Evolutionary conservation across 306 rosid genomes (phyloP), one percentile per base, ranked within the genome.

Genomic region (Alnus rubra): DNA sequence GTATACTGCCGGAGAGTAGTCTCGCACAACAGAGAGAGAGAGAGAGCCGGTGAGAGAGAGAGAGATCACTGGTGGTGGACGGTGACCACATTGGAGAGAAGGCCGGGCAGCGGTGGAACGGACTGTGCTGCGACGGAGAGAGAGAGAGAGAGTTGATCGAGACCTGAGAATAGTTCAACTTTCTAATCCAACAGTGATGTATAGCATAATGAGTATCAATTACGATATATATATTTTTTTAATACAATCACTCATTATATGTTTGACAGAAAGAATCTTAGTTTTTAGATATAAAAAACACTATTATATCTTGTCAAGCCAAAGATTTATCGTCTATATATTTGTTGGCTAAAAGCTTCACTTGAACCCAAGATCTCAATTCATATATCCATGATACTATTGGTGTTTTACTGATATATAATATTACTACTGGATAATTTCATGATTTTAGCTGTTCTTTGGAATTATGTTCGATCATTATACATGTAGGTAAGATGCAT

Each of bases 81-180:
- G 28, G 28, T 23, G 28, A 23, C 28, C 28, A 23, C 28, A 0
- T 0, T 23, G 28, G 28, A 23, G 28, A 23, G 28, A 23, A 23
- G 28, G 28, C 28, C 28, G 28, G 28, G 28, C 0, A 23, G 28
- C 28, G 28, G 28, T 23, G 28, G 0, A 23, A 23, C 28, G 28
- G 28, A 23, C 0, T 23, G 28, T 23, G 28, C 28, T 23, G 28
- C 28, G 59, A 23, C 0, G 0, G 28, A 35, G 72, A 74, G 82
- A 77, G 85, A 81, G 75, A n/a, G n/a, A n/a, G n/a, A n/a, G n/a
- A n/a, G n/a, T 69, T 58, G 28, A 59, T n/a, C n/a, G n/a, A n/a
- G 35, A 28, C 67, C 39, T 23, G 67, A 76, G 56, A 70, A 44
- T 62, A 52, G 59, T 79, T 63, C 35, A 53, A 58, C 77, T 42